Evolutionary conservation across 1,139 yeast genomes (phyloP).

Genomic region (Nakaseomyces sp.): DNA sequence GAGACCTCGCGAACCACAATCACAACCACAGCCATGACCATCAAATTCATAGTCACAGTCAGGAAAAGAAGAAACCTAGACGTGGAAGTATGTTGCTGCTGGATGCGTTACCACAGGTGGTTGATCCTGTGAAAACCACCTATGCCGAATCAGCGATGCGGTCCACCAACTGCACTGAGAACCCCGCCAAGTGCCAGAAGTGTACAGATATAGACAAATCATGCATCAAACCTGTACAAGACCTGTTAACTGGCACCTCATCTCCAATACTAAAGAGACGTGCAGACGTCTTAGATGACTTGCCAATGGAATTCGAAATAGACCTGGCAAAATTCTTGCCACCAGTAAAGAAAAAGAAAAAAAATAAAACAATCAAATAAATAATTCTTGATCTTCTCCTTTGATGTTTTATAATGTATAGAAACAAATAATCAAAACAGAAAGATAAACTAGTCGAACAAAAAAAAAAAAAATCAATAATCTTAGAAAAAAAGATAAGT

Average conservation of each 20-base stretch:
- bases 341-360: not conserved
- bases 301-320: constrained; percentile 3
- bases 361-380: not conserved
- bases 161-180: constrained; percentile 3
- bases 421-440: not conserved
- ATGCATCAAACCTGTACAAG: not conserved
- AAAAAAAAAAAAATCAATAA: not conserved
- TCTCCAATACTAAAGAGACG: too few relatives aligned
- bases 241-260: too few relatives aligned
- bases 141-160: constrained; percentile 4
- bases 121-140: not conserved
- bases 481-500: constrained; percentile 20
- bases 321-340: not conserved
- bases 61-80: not conserved
- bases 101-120: not conserved
- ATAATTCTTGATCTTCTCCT: too few relatives aligned
- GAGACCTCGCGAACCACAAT: too few relatives aligned
- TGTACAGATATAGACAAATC: constrained; percentile 2
- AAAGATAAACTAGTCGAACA: not conserved
- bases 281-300: not conserved
- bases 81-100: not conserved
- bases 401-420: too few relatives aligned
- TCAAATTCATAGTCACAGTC: not conserved
- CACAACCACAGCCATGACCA: too few relatives aligned
- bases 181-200: constrained; percentile 1